These are phyloP conservation scores for Podaxis carcinomalis DNA, from an alignment of 768 basidiomycete species.

Conservation along the genomic window DNA sequence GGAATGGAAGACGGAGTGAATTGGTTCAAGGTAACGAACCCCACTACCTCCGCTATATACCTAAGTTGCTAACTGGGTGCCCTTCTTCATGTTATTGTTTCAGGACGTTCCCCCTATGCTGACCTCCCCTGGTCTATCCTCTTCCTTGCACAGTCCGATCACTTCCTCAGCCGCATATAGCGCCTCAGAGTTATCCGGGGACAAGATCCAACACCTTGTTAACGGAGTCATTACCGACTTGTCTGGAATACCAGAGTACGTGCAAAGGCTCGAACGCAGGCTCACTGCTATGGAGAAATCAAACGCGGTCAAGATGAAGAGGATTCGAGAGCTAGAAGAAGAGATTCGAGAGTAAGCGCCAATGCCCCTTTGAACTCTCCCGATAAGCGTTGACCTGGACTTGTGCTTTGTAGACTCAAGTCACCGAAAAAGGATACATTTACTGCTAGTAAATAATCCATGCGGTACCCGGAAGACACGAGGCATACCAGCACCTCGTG, in stretches of 20 bases:
- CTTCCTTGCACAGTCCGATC: background rate
- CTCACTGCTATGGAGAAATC: slow-evolving; percentile 30
- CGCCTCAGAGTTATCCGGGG: background rate
- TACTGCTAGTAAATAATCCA: too few species aligned
- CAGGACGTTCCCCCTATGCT: background rate
- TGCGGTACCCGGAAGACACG: too few species aligned
- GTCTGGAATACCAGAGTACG: slow-evolving; percentile 17
- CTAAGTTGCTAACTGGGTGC: too few species aligned
- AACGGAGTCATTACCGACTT: background rate
- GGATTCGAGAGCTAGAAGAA: slow-evolving; percentile 25
- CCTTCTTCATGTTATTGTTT: background rate
- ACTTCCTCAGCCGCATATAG: too few species aligned
- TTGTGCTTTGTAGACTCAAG: background rate
- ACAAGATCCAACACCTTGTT: background rate
- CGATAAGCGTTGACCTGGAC: background rate
- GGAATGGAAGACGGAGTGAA: background rate
- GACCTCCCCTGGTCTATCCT: background rate
- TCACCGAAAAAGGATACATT: background rate
- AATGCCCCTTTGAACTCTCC: background rate
- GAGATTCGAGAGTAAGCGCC: slow-evolving; percentile 22
- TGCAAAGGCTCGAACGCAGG: slow-evolving; percentile 36
- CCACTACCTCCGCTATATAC: too few species aligned
- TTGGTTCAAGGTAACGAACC: background rate
- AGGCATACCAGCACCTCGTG: too few species aligned
- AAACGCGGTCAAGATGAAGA: slow-evolving; percentile 27